Percentiles rank a stretch among this genome's conserved stretches.
Conservation (phyloP, 2,329 filamentous ascomycete genomes). For the Claviceps monticola region DNA sequence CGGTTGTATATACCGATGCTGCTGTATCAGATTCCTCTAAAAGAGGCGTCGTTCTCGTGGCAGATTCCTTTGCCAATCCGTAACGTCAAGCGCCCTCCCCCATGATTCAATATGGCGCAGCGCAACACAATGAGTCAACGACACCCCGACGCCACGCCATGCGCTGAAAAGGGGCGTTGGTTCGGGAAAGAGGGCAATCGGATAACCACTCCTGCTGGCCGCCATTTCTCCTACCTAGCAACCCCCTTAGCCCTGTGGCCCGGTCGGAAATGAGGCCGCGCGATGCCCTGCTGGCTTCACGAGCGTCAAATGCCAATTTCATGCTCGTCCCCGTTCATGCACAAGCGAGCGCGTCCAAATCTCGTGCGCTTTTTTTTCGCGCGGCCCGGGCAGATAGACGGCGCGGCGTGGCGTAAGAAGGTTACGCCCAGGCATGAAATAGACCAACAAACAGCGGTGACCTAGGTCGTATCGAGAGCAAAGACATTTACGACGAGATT, state of each 20-base stretch:
- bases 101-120: background rate
- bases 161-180: background rate
- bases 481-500: no score
- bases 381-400: background rate
- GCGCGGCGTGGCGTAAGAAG: background rate
- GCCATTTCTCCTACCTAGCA: background rate
- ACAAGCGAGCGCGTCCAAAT: background rate
- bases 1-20: background rate
- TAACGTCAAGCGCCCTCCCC: background rate
- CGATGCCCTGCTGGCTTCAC: background rate
- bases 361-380: background rate
- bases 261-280: conserved; percentile 3
- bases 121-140: background rate
- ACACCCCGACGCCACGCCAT: no score
- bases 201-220: background rate
- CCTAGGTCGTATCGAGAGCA: no score
- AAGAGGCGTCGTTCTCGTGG: no score
- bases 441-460: no score
- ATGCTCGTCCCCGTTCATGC: background rate
- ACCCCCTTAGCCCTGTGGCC: background rate
- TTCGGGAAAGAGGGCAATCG: background rate
- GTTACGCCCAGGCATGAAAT: no score
- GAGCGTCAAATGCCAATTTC: conserved; percentile 1
- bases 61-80: background rate
- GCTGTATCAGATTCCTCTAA: background rate